Conservation (phyloP, 164 flowering plant species). For the Aristolochia contorta region DNA sequence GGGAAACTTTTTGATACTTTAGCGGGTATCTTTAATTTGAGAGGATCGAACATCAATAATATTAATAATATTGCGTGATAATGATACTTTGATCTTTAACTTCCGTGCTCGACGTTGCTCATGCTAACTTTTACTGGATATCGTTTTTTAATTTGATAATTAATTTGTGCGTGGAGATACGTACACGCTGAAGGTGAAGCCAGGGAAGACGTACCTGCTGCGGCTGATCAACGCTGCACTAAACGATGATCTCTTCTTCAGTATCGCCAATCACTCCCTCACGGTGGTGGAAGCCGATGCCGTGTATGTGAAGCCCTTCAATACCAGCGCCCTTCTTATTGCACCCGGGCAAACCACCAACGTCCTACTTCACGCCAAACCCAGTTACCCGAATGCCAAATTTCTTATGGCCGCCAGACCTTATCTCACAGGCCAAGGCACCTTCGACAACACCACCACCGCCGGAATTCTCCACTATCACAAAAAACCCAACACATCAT, state of each 20-base stretch:
- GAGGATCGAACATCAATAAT: no score
- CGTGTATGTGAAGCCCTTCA: slow-evolving; percentile 40
- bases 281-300: slow-evolving; percentile 54
- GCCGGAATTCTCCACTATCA: slow-evolving; percentile 36
- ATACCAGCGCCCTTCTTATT: slow-evolving; percentile 23
- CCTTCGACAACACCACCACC: slow-evolving; percentile 42
- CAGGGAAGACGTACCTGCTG: slow-evolving; percentile 47
- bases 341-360: slow-evolving; percentile 56
- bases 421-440: slow-evolving; percentile 30
- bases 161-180: slow-evolving; percentile 23
- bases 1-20: no score
- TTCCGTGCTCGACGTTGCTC: no score
- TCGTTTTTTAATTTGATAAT: no score
- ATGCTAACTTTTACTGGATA: no score
- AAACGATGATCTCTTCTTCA: slow-evolving; percentile 57
- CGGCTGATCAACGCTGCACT: slow-evolving; percentile 59
- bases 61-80: no score
- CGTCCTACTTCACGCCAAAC: slow-evolving; percentile 41
- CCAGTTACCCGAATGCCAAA: slow-evolving; percentile 25
- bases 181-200: slow-evolving; percentile 38
- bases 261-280: slow-evolving; percentile 43
- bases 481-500: not conserved
- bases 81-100: no score
- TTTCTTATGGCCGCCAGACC: slow-evolving; percentile 48
- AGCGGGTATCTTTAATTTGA: no score